Percentiles rank a stretch among this genome's conserved stretches.
Evolutionary conservation across 2,329 filamentous ascomycete species (phyloP).

Genomic region (Sordariomycetes sp.): DNA sequence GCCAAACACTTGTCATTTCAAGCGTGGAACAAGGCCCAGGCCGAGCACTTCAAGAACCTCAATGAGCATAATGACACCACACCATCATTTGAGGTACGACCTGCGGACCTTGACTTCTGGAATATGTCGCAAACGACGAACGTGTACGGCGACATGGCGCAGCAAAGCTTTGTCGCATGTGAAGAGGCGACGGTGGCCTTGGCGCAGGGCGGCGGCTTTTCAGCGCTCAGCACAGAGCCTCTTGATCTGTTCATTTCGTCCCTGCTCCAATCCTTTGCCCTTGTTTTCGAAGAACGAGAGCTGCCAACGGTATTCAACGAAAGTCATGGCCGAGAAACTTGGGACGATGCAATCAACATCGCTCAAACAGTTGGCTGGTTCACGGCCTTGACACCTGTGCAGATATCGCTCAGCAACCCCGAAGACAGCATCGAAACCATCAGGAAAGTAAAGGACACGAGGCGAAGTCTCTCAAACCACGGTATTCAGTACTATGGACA

Average conservation of each 20-base stretch:
- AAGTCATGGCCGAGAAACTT: constrained; percentile 24
- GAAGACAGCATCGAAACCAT: background rate
- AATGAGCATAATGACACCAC: constrained; percentile 13
- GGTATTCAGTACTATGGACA: constrained; percentile 27
- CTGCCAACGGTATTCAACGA: constrained; percentile 20
- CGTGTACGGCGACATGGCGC: constrained; percentile 10
- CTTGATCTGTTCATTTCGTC: constrained; percentile 24
- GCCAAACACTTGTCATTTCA: constrained; percentile 17
- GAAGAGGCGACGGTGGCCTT: constrained; percentile 8
- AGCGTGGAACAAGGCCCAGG: constrained; percentile 24
- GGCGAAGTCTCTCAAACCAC: constrained; percentile 19
- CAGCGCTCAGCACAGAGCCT: constrained; percentile 18
- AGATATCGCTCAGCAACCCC: constrained; percentile 4
- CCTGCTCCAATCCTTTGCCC: constrained; percentile 15
- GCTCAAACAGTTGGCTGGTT: constrained; percentile 29
- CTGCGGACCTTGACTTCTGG: constrained; percentile 15
- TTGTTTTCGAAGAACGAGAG: constrained; percentile 17
- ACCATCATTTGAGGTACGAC: constrained; percentile 6
- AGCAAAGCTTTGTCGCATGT: constrained; percentile 9
- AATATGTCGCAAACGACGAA: constrained; percentile 11
- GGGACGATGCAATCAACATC: constrained; percentile 20
- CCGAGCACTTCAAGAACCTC: constrained; percentile 14
- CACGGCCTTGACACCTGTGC: constrained; percentile 22
- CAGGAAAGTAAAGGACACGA: constrained; percentile 10
- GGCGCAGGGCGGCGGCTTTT: constrained; percentile 9